Conservation (phyloP, 202 grass and related monocot genomes). For the Zoysia matrella region DNA sequence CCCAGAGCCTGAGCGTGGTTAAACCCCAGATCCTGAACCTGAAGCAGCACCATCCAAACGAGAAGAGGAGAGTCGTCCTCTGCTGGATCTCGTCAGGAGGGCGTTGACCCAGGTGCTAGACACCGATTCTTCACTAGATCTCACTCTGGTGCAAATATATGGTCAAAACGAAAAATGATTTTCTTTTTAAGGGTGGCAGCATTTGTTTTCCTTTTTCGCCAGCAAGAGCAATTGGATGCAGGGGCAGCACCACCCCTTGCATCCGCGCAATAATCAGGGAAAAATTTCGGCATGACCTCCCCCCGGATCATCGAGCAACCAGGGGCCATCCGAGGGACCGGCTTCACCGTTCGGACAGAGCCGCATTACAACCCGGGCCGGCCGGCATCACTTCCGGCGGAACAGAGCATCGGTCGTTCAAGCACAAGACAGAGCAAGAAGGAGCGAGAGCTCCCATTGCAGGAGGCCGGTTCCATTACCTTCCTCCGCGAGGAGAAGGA, state of each 20-base stretch:
- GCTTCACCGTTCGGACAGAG: not conserved
- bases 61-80: too few species aligned
- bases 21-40: too few species aligned
- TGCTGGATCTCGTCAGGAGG: too few species aligned
- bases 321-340: not conserved
- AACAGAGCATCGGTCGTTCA: constrained; percentile 8
- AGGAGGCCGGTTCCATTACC: constrained; percentile 29
- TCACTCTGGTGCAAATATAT: constrained; percentile 21
- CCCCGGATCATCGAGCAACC: constrained; percentile 12
- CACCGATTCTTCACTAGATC: constrained; percentile 17
- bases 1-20: too few species aligned
- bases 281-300: constrained; percentile 31
- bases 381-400: not conserved
- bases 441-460: too few species aligned
- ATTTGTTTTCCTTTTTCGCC: not conserved
- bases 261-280: not conserved
- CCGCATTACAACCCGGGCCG: not conserved
- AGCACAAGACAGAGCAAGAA: not conserved
- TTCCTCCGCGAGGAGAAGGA: constrained; percentile 23
- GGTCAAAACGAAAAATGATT: not conserved
- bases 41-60: too few species aligned
- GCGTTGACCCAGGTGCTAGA: not conserved
- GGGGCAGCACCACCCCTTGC: constrained; percentile 37
- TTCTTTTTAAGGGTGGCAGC: not conserved
- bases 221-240: constrained; percentile 19